phyloP scores from a whole-genome alignment of 441 rosid species.

The Pelargonium citronellum region DNA sequence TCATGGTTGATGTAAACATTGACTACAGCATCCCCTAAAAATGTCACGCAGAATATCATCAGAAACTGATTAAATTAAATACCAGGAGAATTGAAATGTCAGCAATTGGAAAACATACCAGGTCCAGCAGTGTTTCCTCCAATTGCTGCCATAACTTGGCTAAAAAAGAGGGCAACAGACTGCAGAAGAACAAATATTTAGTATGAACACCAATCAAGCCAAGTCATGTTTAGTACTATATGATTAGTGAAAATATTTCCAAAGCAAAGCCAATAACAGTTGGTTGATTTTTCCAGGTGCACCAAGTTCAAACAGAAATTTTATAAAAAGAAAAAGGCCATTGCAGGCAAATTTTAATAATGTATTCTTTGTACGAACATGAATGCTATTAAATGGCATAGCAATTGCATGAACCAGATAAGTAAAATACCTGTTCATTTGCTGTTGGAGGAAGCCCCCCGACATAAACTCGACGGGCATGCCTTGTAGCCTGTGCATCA shows the following conservation, averaged over 20 bases:
- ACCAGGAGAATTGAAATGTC: not conserved
- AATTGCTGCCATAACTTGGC: constrained; percentile 30
- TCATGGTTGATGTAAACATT: constrained; percentile 49
- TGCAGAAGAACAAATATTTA: constrained; percentile 13
- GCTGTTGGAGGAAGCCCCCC: constrained; percentile 35
- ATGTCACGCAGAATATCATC: not conserved
- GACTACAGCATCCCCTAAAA: constrained; percentile 42
- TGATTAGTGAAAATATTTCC: too few relatives aligned
- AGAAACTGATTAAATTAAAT: not conserved
- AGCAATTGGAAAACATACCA: constrained; percentile 16
- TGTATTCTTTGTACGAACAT: too few relatives aligned
- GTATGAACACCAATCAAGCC: not conserved
- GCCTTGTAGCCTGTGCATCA: constrained; percentile 29
- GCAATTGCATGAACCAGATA: not conserved
- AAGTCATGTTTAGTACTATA: not conserved
- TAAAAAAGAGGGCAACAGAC: constrained; percentile 30
- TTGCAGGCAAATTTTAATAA: too few relatives aligned
- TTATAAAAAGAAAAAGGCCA: too few relatives aligned
- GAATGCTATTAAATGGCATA: too few relatives aligned
- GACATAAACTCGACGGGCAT: constrained; percentile 34
- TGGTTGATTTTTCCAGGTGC: too few relatives aligned
- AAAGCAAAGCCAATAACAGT: too few relatives aligned
- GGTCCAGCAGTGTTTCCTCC: constrained; percentile 33
- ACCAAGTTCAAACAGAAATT: too few relatives aligned
- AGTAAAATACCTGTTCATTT: constrained; percentile 29